Percentiles rank a stretch among this genome's conserved stretches.
These are phyloP conservation scores for Phytophthora litchii DNA, from an alignment of 352 stramenopile genomes.

Conservation along the genomic window DNA sequence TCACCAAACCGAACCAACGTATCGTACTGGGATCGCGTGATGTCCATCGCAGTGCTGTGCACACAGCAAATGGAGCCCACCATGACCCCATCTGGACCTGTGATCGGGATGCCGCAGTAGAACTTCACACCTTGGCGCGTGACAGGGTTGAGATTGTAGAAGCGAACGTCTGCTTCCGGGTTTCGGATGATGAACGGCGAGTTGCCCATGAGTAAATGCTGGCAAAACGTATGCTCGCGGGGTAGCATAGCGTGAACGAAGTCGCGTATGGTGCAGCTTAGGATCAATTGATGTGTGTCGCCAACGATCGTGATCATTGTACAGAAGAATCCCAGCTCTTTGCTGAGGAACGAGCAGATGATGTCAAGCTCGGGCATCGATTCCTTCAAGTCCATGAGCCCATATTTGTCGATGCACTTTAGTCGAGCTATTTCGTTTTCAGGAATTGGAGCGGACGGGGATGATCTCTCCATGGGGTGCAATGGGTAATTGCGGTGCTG, in stretches of 20 bases:
- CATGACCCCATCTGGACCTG: conserved; percentile 23
- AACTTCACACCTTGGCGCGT: conserved; percentile 44
- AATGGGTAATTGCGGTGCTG: conserved; percentile 46
- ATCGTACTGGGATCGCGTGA: conserved; percentile 40
- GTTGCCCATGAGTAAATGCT: conserved; percentile 65
- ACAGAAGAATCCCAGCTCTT: conserved; percentile 56
- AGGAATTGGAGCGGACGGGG: conserved; percentile 37
- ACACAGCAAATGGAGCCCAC: conserved; percentile 45
- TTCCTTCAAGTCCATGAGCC: conserved; percentile 49
- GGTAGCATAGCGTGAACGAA: conserved; percentile 38
- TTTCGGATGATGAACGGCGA: conserved; percentile 46
- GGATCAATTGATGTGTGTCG: conserved; percentile 47
- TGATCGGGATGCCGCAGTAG: conserved; percentile 67
- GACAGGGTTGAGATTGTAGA: conserved; percentile 53
- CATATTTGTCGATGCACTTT: conserved; percentile 38
- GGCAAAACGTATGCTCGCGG: conserved; percentile 65
- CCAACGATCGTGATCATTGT: conserved; percentile 67
- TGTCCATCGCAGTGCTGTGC: conserved; percentile 32
- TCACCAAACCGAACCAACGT: conserved; percentile 39
- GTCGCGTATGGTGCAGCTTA: conserved; percentile 47
- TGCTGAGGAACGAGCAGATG: conserved; percentile 58
- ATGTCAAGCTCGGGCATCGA: conserved; percentile 56
- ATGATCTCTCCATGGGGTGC: conserved; percentile 25
- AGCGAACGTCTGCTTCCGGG: conserved; percentile 48
- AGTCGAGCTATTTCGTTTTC: conserved; percentile 51